phyloP scores from a whole-genome alignment of 1,139 yeast species.

The Nadsonia commutata region DNA sequence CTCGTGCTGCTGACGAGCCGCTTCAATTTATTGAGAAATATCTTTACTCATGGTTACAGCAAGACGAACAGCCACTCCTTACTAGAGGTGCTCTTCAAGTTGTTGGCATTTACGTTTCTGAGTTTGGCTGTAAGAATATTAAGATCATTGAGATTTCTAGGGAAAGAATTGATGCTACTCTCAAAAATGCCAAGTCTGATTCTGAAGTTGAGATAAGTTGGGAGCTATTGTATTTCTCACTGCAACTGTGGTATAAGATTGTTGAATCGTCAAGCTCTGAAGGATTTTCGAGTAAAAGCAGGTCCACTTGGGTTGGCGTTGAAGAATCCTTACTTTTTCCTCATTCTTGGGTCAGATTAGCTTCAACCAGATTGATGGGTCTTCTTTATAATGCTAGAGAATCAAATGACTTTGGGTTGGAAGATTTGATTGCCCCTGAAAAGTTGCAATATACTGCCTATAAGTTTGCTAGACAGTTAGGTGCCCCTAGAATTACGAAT shows the following conservation, averaged over 20 bases:
- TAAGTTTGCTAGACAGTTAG: conserved; percentile 59
- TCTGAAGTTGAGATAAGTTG: conserved; percentile 29
- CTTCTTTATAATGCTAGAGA: conserved; percentile 25
- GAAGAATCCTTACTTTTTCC: conserved; percentile 58
- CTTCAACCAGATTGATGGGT: conserved; percentile 49
- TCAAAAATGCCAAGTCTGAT: conserved; percentile 13
- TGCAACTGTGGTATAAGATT: conserved; percentile 34
- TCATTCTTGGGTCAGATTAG: conserved; percentile 80
- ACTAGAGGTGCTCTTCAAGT: conserved; percentile 66
- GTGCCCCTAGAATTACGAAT: conserved; percentile 61
- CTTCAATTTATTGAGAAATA: conserved; percentile 41
- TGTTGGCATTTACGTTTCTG: conserved; percentile 46
- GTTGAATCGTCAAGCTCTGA: conserved; percentile 9
- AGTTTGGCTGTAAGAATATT: conserved; percentile 27
- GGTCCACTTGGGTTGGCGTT: conserved; percentile 36
- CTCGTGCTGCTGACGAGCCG: conserved; percentile 32
- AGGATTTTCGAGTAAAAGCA: neutral
- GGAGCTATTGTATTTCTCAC: conserved; percentile 62
- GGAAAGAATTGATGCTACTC: conserved; percentile 12
- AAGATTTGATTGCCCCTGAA: conserved; percentile 14
- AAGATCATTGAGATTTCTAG: conserved; percentile 13
- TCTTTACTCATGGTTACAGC: conserved; percentile 54
- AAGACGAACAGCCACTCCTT: conserved; percentile 37
- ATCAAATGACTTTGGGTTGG: conserved; percentile 7
- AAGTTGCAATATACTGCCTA: conserved; percentile 47